Evolutionary conservation across 768 basidiomycete species (phyloP).

Genomic region (Strobilomyces echinocephalus): DNA sequence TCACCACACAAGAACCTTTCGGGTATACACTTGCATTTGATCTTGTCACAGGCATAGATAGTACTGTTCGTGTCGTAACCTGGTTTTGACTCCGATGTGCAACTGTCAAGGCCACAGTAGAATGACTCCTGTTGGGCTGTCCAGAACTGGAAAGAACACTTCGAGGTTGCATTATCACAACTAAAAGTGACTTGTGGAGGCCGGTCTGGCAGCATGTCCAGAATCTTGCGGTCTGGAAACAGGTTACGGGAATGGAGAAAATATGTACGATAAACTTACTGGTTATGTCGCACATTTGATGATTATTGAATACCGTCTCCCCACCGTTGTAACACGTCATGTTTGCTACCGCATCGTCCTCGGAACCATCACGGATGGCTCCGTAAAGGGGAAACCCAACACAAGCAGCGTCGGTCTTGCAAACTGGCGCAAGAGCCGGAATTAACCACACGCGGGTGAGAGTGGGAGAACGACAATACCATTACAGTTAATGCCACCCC

Average conservation of each 20-base stretch:
- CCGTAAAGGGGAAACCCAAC: conserved; percentile 66
- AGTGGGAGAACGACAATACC: conserved; percentile 44
- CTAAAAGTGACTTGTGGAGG: conserved; percentile 96
- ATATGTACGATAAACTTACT: conserved; percentile 49
- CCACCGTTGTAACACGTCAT: conserved; percentile 97
- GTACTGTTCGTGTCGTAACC: conserved; percentile 70
- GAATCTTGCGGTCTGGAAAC: conserved; percentile 79
- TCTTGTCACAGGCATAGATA: conserved; percentile 72
- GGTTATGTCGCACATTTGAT: conserved; percentile 98
- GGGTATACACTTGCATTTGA: conserved; percentile 91
- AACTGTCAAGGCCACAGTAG: conserved; percentile 82
- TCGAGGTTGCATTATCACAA: conserved; percentile 58
- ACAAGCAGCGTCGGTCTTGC: conserved; percentile 78
- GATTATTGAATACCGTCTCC: conserved; percentile 88
- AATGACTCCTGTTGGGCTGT: conserved; percentile 92
- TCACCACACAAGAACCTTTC: conserved; percentile 94
- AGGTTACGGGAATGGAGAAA: not conserved
- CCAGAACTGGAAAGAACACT: conserved; percentile 98
- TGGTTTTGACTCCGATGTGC: conserved; percentile 42
- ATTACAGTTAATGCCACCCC: conserved; percentile 97
- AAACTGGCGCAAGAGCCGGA: conserved; percentile 51
- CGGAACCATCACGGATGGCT: conserved; percentile 34
- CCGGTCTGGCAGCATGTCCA: conserved; percentile 84
- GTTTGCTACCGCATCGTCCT: conserved; percentile 42
- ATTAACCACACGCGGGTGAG: not conserved